Conservation (phyloP, 1,139 yeast genomes). For the Lodderomyces orthopsilosis region DNA sequence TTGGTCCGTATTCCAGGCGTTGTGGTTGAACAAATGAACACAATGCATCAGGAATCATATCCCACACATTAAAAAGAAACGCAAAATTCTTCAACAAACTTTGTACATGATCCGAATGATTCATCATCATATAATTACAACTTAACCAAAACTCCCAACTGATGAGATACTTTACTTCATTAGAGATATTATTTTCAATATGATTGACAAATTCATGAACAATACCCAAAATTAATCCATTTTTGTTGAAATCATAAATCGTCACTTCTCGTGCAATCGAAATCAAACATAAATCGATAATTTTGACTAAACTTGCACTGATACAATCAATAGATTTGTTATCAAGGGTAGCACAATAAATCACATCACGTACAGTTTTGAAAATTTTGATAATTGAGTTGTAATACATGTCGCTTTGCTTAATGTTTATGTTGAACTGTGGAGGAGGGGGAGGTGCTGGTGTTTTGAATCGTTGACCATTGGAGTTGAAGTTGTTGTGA, state of each 20-base stretch:
- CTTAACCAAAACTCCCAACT: constrained; percentile 80
- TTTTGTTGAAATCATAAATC: constrained; percentile 44
- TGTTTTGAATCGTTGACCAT: not conserved
- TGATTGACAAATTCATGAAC: constrained; percentile 46
- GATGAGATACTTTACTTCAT: constrained; percentile 21
- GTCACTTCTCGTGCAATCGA: constrained; percentile 40
- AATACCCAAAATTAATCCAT: constrained; percentile 45
- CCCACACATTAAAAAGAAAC: constrained; percentile 73
- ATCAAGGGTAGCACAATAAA: constrained; percentile 20
- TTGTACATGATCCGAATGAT: constrained; percentile 58
- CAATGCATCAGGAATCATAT: constrained; percentile 51
- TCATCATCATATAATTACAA: constrained; percentile 56
- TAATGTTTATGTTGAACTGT: constrained; percentile 13
- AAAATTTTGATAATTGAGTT: constrained; percentile 42
- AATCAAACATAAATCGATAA: constrained; percentile 32
- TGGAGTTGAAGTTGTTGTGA: not conserved
- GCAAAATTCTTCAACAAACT: constrained; percentile 62
- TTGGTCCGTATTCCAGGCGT: not conserved
- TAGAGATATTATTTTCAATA: constrained; percentile 22
- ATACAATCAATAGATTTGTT: constrained; percentile 12
- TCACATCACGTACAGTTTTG: constrained; percentile 46
- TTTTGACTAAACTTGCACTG: constrained; percentile 18
- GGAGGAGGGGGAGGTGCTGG: constrained; percentile 11
- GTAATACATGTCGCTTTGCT: constrained; percentile 32
- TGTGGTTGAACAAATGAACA: constrained; percentile 9